Evolutionary conservation across 2,329 filamentous ascomycete genomes (phyloP).

Genomic region (Arthrocladium fulminans): DNA sequence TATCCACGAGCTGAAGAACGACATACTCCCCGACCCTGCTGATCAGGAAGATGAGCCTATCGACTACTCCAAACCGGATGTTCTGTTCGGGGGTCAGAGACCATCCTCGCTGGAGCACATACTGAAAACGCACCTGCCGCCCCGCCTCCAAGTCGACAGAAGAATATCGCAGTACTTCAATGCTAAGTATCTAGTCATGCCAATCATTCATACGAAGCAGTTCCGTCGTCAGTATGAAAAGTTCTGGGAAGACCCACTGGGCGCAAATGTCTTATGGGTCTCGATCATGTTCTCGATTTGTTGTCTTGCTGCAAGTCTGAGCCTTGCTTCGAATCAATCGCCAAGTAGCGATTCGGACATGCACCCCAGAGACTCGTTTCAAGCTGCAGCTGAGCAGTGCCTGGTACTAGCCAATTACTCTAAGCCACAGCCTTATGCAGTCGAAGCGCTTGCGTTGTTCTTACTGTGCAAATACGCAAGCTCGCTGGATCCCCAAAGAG

Average conservation of each 20-base stretch:
- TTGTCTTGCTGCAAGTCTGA: constrained; percentile 17
- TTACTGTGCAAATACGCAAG: constrained; percentile 46
- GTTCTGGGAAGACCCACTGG: constrained; percentile 43
- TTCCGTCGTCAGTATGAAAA: constrained; percentile 39
- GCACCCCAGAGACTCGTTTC: constrained; percentile 31
- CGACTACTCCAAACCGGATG: constrained; percentile 12
- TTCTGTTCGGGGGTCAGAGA: constrained; percentile 12
- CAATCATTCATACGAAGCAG: constrained; percentile 16
- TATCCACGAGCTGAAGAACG: constrained; percentile 20
- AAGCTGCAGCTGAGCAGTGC: constrained; percentile 40
- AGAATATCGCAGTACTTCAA: constrained; percentile 22
- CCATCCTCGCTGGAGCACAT: constrained; percentile 16
- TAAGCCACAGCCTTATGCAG: constrained; percentile 18
- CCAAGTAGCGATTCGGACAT: constrained; percentile 38
- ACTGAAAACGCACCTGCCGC: constrained; percentile 16
- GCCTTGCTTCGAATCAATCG: constrained; percentile 10
- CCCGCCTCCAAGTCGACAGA: constrained; percentile 17
- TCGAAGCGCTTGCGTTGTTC: constrained; percentile 31
- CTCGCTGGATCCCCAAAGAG: constrained; percentile 44
- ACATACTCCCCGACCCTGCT: constrained; percentile 8
- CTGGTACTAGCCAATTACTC: constrained; percentile 40
- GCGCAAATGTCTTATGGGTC: constrained; percentile 43
- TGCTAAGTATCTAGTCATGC: constrained; percentile 16
- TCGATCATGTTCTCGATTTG: constrained; percentile 48
- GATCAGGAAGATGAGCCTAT: constrained; percentile 15